Evolutionary conservation across 148 eudicot genomes (phyloP), one percentile per base, ranked within the genome.

Genomic region (Heliosperma pusillum): DNA sequence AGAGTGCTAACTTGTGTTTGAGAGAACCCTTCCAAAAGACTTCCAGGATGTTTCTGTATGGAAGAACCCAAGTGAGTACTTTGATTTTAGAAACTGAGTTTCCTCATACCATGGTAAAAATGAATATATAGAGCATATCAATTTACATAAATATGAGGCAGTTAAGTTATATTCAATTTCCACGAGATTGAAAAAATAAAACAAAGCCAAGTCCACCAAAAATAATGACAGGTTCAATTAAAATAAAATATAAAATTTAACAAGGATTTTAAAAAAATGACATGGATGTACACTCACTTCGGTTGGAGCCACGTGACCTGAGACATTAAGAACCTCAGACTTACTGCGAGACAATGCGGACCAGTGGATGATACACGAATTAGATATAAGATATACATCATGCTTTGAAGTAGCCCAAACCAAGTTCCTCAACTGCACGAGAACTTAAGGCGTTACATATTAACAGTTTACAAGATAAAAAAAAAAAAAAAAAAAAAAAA

Each of bases 391-490:
- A 91, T 90, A 92, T 27, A 90, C 93, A 81, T 92, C 93, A 74
- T 92, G 97, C 83, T 92, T 92, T 27, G 97, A 86, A 12, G 96
- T 86, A 71, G 97, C 96, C 90, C 97, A 92, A 40, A 92, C 96
- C 90, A 92, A 82, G 79, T 92, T 92, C 77, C 97, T 89, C 79
- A 92, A 85, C 97, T 92, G 86, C 84, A 86, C 64, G 40, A 50
- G 42, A 15, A 61, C 40, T 69, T 33, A 15, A 21, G 11, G 25
- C 10, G 65, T 24, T 60, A 60, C 65, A 60, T 60, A 15, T 50
- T 50, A 50, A 13, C 4, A 50, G 10, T 16, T 50, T 50, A 13
- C 5, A 3, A 50, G 55, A 11, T 3, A 13, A 50, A 50, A 50
- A 45, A 50, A 50, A 50, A 12, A n/a, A n/a, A n/a, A n/a, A n/a